Evolutionary conservation across 2,329 filamentous ascomycete species (phyloP), one percentile per base, ranked within the genome.

Genomic region (Ophiobolus disseminans): DNA sequence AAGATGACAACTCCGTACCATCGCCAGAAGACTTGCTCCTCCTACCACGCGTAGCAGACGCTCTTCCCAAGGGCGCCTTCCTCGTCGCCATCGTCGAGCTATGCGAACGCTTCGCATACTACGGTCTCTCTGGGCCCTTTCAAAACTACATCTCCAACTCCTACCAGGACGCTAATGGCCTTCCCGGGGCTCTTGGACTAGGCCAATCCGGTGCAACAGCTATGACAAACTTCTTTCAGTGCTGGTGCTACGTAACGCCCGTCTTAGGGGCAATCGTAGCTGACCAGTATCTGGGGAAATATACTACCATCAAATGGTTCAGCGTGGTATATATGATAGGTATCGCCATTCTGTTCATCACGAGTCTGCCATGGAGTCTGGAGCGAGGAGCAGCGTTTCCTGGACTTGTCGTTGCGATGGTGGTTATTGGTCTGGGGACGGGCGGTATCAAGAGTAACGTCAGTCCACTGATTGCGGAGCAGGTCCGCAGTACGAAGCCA

Each of bases 381-480:
- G 74, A 82, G 35, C 74, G 82, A 26, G 79, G 85, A 13, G 76
- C 78, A 10, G 78, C 86, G 0, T 82, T 90, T 36, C 86, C 77
- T 1, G 85, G 82, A 41, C 88, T 90, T 61, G 70, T 86, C 2
- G 73, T 85, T 22, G 83, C 84, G 19, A 78, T 89, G 57, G 72
- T 89, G 35, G 80, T 91, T 64, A 82, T 91, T 66, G 87, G 87
- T n/a, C 71, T 90, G 22, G 89, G 89, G 34, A 90, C 88, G 1
- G 89, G 89, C 53, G 87, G 89, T 63, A 91, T 92, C 82, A 93
- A 92, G 78, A 83, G 86, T 55, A 92, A 92, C 65, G 88, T 92
- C 34, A 75, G 75, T 8, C 78, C 78, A 2, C 55, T 80, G 21
- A 78, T 80, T 46, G 77, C 77, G 7, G 78, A 80, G 53, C 78